These are phyloP conservation scores for Phytophthora ramorum DNA, from an alignment of 352 stramenopile genomes.

Conservation along the genomic window DNA sequence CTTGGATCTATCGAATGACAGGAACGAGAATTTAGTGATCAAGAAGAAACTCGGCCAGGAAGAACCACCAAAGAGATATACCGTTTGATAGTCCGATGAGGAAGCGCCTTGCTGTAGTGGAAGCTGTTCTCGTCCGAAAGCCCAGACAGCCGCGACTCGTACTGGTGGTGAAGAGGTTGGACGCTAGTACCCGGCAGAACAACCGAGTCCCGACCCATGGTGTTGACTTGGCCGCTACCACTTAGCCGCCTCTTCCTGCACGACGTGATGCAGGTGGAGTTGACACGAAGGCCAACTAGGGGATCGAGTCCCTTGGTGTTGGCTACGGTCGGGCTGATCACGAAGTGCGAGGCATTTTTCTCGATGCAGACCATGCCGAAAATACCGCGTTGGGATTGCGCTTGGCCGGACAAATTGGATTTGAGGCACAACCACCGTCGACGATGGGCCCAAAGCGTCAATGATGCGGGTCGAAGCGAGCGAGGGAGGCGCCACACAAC, in stretches of 20 bases:
- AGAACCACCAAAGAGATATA: slow-evolving; percentile 13
- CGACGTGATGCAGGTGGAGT: slow-evolving; percentile 16
- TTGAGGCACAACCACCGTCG: slow-evolving; percentile 27
- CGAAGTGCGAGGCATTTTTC: slow-evolving; percentile 35
- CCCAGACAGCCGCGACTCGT: slow-evolving; percentile 48
- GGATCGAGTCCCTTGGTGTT: slow-evolving; percentile 18
- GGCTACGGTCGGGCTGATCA: slow-evolving; percentile 29
- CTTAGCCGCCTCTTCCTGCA: slow-evolving; percentile 34
- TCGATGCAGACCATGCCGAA: slow-evolving; percentile 42
- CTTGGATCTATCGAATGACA: slow-evolving; percentile 51
- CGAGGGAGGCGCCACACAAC: slow-evolving; percentile 19
- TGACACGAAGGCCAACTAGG: slow-evolving; percentile 14
- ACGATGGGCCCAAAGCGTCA: slow-evolving; percentile 6
- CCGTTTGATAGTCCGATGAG: slow-evolving; percentile 63
- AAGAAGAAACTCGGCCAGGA: background rate
- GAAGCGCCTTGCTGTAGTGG: slow-evolving; percentile 37
- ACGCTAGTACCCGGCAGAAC: slow-evolving; percentile 20
- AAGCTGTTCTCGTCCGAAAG: slow-evolving; percentile 44
- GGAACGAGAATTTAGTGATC: slow-evolving; percentile 6
- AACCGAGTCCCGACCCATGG: slow-evolving; percentile 25
- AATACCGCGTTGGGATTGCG: slow-evolving; percentile 43
- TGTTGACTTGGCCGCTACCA: slow-evolving; percentile 7
- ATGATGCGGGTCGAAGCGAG: slow-evolving; percentile 10
- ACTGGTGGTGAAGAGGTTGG: slow-evolving; percentile 59
- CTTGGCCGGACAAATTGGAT: slow-evolving; percentile 40